These are phyloP conservation scores for Pythium graminicola DNA, from an alignment of 352 stramenopile genomes.

Conservation along the genomic window DNA sequence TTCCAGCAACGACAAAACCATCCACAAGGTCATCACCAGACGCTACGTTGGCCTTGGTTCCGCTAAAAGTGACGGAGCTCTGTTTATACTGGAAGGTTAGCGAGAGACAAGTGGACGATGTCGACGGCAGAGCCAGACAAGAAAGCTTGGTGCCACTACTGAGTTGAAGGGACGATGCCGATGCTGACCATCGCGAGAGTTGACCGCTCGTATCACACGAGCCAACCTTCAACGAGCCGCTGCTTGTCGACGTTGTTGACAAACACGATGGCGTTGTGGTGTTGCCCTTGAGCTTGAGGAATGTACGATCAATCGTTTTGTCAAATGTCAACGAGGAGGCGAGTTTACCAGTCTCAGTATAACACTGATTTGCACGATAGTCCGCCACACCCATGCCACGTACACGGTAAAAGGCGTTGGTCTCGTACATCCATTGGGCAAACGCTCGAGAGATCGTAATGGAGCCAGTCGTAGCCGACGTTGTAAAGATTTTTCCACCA, in stretches of 20 bases:
- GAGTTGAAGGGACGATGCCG: neutral
- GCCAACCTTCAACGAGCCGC: constrained; percentile 17
- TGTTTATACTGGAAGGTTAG: constrained; percentile 27
- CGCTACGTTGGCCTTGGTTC: constrained; percentile 15
- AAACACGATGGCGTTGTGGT: constrained; percentile 14
- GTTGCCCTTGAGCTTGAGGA: constrained; percentile 26
- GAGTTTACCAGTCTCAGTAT: constrained; percentile 26
- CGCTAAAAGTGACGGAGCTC: constrained; percentile 21
- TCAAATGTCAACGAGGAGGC: constrained; percentile 20
- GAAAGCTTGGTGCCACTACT: constrained; percentile 7
- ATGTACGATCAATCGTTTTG: constrained; percentile 22
- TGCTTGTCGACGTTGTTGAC: constrained; percentile 5
- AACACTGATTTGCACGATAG: constrained; percentile 29
- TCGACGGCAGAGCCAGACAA: constrained; percentile 15
- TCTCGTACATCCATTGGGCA: constrained; percentile 28
- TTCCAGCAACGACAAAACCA: constrained; percentile 19
- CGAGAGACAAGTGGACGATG: constrained; percentile 15
- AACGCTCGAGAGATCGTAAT: constrained; percentile 26
- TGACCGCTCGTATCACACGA: constrained; percentile 6
- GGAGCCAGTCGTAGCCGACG: constrained; percentile 1
- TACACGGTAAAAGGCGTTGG: constrained; percentile 25
- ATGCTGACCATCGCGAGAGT: constrained; percentile 16
- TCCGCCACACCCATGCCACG: constrained; percentile 27
- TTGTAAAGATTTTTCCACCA: constrained; percentile 23
- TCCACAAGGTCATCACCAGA: constrained; percentile 26